phyloP scores from a whole-genome alignment of 305 asterid genomes.

The Solanum chacoense region DNA sequence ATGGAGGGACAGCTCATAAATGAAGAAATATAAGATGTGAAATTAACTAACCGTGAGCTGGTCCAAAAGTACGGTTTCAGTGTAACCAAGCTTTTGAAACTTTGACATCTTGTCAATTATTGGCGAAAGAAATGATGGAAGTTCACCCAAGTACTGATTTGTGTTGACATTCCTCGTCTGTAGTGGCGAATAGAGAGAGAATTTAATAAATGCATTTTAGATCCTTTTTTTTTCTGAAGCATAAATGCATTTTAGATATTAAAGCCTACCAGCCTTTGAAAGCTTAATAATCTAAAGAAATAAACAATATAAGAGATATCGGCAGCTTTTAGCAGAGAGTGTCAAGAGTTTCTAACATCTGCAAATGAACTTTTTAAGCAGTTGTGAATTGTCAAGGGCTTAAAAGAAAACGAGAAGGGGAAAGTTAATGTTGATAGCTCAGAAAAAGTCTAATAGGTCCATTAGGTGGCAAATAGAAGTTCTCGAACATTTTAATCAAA shows the following conservation, averaged over 20 bases:
- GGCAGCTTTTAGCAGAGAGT: not conserved
- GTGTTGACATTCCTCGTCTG: conserved; percentile 89
- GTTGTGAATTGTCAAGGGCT: not conserved
- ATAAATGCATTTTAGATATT: not conserved
- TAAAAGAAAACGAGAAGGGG: not conserved
- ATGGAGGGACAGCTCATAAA: not conserved
- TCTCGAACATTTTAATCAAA: not conserved
- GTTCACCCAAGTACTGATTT: conserved; percentile 64
- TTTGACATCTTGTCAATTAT: conserved; percentile 45
- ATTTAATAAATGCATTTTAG: not conserved
- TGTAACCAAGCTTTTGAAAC: conserved; percentile 33
- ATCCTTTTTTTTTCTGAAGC: not conserved
- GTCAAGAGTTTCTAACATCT: not conserved
- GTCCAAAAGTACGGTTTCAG: conserved; percentile 40
- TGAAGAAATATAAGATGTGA: not conserved
- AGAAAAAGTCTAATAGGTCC: not conserved
- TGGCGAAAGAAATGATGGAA: conserved; percentile 69
- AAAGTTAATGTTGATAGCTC: not conserved
- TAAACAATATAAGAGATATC: not conserved
- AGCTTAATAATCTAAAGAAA: not conserved
- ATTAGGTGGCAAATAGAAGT: not conserved
- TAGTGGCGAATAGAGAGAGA: conserved; percentile 6
- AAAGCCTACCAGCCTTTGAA: not conserved
- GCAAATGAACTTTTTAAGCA: not conserved
- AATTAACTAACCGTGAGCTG: conserved; percentile 66